Evolutionary conservation across 805 yeast species (phyloP).

Genomic region (Ogataea polymorpha): DNA sequence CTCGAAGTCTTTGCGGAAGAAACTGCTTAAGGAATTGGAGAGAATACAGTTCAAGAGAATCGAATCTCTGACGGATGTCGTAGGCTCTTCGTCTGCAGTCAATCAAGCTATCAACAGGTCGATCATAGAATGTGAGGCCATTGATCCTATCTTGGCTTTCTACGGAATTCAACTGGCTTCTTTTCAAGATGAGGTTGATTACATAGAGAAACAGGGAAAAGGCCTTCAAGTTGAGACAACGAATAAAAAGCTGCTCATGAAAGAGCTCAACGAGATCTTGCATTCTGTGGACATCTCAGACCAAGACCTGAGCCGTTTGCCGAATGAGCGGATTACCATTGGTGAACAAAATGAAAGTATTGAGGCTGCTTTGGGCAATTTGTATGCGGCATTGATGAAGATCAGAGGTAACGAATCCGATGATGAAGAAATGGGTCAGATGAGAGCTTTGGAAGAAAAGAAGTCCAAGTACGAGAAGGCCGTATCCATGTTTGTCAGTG

Average conservation of each 20-base stretch:
- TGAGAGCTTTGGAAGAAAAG: slow-evolving; percentile 72
- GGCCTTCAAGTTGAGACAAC: slow-evolving; percentile 82
- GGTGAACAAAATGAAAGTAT: slow-evolving; percentile 40
- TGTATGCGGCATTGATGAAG: slow-evolving; percentile 64
- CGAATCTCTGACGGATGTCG: slow-evolving; percentile 44
- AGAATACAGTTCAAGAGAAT: slow-evolving; percentile 62
- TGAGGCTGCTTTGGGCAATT: slow-evolving; percentile 53
- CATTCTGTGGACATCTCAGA: slow-evolving; percentile 67
- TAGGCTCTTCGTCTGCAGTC: slow-evolving; percentile 39
- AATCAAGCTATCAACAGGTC: slow-evolving; percentile 43
- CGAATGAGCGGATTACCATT: slow-evolving; percentile 46
- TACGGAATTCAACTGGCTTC: slow-evolving; percentile 61
- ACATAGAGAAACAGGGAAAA: slow-evolving; percentile 70
- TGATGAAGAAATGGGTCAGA: slow-evolving; percentile 49
- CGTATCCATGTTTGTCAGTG: slow-evolving; percentile 45
- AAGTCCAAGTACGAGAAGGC: slow-evolving; percentile 57
- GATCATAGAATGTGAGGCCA: slow-evolving; percentile 49
- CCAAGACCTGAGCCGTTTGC: slow-evolving; percentile 46
- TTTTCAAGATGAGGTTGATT: slow-evolving; percentile 64
- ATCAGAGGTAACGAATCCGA: slow-evolving; percentile 49
- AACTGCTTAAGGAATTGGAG: slow-evolving; percentile 57
- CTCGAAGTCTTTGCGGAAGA: slow-evolving; percentile 52
- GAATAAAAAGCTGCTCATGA: slow-evolving; percentile 73
- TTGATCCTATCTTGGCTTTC: slow-evolving; percentile 52
- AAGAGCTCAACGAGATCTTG: slow-evolving; percentile 64